These are phyloP conservation scores for Fusarium sp. DNA, from an alignment of 2,329 filamentous ascomycete species.

Conservation along the genomic window DNA sequence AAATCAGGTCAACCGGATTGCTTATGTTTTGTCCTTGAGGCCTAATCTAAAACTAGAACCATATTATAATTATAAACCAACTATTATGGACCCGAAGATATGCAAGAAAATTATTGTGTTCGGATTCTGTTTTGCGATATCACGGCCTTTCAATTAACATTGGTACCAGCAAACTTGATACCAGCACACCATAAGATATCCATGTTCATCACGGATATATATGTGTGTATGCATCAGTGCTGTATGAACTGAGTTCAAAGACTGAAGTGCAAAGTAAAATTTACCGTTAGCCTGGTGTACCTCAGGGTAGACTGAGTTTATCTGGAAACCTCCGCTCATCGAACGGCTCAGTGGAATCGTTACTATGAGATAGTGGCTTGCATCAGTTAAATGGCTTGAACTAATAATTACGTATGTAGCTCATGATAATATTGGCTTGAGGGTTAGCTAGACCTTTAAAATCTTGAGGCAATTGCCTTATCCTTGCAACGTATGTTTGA, in stretches of 20 bases:
- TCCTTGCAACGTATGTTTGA: too few relatives aligned
- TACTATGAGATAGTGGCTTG: background rate
- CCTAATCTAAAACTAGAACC: background rate
- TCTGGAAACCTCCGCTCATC: background rate
- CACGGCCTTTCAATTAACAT: too few relatives aligned
- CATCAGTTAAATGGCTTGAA: background rate
- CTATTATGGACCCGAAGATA: accelerated
- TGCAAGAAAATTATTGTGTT: background rate
- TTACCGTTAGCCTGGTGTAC: background rate
- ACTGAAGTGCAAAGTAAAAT: background rate
- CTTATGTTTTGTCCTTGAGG: background rate
- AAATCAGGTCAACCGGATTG: background rate
- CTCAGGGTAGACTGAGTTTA: background rate
- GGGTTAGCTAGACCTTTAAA: too few relatives aligned
- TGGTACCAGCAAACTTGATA: too few relatives aligned
- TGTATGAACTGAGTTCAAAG: background rate
- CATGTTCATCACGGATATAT: too few relatives aligned
- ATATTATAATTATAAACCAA: background rate
- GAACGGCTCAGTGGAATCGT: background rate
- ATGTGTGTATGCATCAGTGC: background rate
- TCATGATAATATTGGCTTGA: background rate
- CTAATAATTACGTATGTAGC: background rate
- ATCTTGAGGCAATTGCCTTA: background rate
- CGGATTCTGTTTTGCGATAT: too few relatives aligned
- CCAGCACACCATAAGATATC: too few relatives aligned